Base-by-base conservation (phyloP, 441 rosid species). In the Aquilaria agallochum region DNA sequence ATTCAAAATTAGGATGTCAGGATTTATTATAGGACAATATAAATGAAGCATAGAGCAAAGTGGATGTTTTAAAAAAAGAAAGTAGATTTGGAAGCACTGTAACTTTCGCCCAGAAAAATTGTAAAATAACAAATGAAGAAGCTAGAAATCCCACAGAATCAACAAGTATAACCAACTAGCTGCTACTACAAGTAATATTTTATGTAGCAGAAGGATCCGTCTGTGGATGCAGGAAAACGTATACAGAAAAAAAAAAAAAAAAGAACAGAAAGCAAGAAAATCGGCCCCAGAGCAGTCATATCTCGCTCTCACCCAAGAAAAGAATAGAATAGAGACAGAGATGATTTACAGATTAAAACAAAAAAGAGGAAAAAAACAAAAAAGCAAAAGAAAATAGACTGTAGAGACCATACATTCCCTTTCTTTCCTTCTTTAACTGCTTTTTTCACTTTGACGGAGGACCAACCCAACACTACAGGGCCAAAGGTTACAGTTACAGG, bases 361-460 rank as follows among this genome's bases (percentile, higher is more conserved):
- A 60, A 56, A 63, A 34, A 63, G 44, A 53, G 33, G 36, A 55
- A 60, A 30, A 66, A 65, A 75, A 44, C 49, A 68, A 53, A 36
- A 20, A 36, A 69, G 67, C 59, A 53, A 65, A 61, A 66, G 49
- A 70, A 55, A 67, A 61, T 60, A 74, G 50, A 63, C 27, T 62
- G 61, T 69, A 72, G 54, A 45, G 11, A 62, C 11, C 14, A 9
- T 60, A 60, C 75, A 58, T 74, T 61, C 73, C 34, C 70, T 74
- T 80, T 80, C 75, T 79, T 70, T 61, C 53, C 61, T 59, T 73
- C 75, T 71, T 75, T 78, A 69, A 56, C 66, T 74, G 71, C 74
- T 71, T 77, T 82, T 75, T 76, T 55, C 42, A 55, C 83, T 80
- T 87, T 85, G 66, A 66, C 68, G 79, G 74, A 73, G 80, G 81